These are phyloP conservation scores for Zymoseptoria brevis DNA, from an alignment of 2,329 filamentous ascomycete species.

Conservation along the genomic window DNA sequence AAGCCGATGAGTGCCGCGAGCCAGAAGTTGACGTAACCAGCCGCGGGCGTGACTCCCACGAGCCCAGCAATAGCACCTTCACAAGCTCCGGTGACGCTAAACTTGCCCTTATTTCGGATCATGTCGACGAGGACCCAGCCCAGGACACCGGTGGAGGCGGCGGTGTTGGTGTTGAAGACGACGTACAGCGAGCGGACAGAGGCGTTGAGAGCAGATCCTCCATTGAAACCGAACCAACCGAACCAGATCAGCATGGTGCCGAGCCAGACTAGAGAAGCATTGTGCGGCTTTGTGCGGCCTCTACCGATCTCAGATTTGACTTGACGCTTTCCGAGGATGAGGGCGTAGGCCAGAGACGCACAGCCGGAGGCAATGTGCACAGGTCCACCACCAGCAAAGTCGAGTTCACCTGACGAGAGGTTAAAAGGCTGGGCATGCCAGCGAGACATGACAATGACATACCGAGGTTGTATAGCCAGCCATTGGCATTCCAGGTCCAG, in stretches of 20 bases:
- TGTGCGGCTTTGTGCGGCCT: constrained; percentile 50
- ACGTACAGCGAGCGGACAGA: constrained; percentile 48
- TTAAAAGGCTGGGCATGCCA: background rate
- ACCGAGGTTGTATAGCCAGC: constrained; percentile 56
- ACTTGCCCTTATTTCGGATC: constrained; percentile 44
- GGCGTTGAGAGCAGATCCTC: constrained; percentile 47
- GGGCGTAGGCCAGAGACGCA: constrained; percentile 55
- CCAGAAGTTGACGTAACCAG: constrained; percentile 32
- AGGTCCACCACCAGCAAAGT: constrained; percentile 56
- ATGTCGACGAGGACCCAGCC: constrained; percentile 49
- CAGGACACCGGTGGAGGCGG: constrained; percentile 46
- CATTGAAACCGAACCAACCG: constrained; percentile 54
- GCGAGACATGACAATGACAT: constrained; percentile 21
- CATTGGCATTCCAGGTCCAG: constrained; percentile 61
- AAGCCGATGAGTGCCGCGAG: constrained; percentile 48
- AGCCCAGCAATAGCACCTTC: constrained; percentile 52
- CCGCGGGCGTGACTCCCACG: constrained; percentile 53
- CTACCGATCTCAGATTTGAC: background rate
- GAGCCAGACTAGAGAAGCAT: constrained; percentile 55
- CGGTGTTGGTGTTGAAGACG: constrained; percentile 52
- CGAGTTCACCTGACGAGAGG: constrained; percentile 31
- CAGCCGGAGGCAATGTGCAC: constrained; percentile 58
- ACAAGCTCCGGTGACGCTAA: constrained; percentile 50
- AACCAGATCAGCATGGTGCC: constrained; percentile 61
- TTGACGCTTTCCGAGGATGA: constrained; percentile 53